Conservation (phyloP, 139 green algal species). For the Deuterostichococcus epilithicus region DNA sequence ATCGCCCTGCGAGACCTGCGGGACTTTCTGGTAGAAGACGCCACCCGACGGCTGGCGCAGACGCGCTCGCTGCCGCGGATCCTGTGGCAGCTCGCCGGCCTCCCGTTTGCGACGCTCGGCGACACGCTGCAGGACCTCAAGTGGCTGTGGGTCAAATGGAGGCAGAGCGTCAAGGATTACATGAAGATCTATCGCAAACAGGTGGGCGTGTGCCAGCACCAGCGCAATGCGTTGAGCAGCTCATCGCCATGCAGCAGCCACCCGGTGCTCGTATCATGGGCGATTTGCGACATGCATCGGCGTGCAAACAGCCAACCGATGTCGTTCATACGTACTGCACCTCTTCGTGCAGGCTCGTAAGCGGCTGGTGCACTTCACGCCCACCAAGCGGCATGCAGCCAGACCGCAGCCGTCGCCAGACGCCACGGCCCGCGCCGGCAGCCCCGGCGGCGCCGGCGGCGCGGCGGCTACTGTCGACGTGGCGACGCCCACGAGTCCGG, state of each 20-base stretch:
- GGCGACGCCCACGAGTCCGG: too few species aligned
- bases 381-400: not conserved
- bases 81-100: conserved; percentile 13
- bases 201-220: not conserved
- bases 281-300: too few species aligned
- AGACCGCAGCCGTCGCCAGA: not conserved
- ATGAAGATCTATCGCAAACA: conserved; percentile 2
- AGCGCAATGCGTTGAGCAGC: too few species aligned
- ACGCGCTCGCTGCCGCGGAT: not conserved
- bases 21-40: conserved; percentile 30
- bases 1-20: conserved; percentile 53
- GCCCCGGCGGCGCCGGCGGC: too few species aligned
- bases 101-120: conserved; percentile 19
- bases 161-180: not conserved
- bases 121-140: conserved; percentile 15
- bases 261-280: too few species aligned
- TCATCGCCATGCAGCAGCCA: too few species aligned
- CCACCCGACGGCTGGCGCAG: conserved; percentile 5
- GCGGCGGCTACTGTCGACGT: too few species aligned
- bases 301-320: too few species aligned
- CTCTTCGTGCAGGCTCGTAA: not conserved
- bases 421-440: too few species aligned
- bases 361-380: not conserved
- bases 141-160: conserved; percentile 19
- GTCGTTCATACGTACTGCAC: too few species aligned